These are phyloP conservation scores for Zygotorulaspora sp. DNA, from an alignment of 805 yeast genomes.

Conservation along the genomic window DNA sequence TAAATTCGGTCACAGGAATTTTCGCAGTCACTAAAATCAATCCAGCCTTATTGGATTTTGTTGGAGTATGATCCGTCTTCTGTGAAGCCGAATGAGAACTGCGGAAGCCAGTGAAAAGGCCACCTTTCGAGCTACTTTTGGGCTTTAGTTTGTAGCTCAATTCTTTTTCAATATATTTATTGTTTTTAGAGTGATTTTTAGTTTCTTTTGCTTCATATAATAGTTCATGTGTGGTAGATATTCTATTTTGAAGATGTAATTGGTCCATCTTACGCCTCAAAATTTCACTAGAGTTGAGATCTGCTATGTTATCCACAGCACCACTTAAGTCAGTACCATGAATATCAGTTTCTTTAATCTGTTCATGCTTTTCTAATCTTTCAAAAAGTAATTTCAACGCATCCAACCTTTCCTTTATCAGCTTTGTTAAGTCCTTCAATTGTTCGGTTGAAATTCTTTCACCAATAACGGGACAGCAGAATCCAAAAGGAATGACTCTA, in stretches of 20 bases:
- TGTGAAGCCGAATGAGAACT: constrained; percentile 6
- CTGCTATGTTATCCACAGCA: constrained; percentile 19
- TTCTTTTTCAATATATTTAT: constrained; percentile 24
- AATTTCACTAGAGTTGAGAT: constrained; percentile 25
- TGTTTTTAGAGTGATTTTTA: constrained; percentile 1
- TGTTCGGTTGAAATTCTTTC: constrained; percentile 23
- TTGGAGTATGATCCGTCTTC: constrained; percentile 3
- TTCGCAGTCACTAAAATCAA: constrained; percentile 30
- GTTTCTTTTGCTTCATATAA: constrained; percentile 1
- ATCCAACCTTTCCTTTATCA: constrained; percentile 28
- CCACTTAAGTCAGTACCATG: constrained; percentile 30
- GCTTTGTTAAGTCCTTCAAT: constrained; percentile 20
- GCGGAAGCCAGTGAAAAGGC: constrained; percentile 27
- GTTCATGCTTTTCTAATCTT: constrained; percentile 22
- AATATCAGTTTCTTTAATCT: constrained; percentile 26
- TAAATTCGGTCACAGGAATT: constrained; percentile 32
- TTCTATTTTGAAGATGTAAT: constrained; percentile 27
- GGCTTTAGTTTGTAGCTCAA: constrained; percentile 27
- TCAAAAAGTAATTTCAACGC: constrained; percentile 26
- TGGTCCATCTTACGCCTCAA: constrained; percentile 30
- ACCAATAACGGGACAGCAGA: constrained; percentile 24
- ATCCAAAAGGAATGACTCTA: constrained; percentile 41
- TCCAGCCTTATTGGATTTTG: constrained; percentile 26
- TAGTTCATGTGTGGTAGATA: constrained; percentile 6
- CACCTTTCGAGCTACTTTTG: constrained; percentile 18